Evolutionary conservation across 345 rosid species (phyloP), one percentile per base, ranked within the genome.

Genomic region (Linum lewisii): DNA sequence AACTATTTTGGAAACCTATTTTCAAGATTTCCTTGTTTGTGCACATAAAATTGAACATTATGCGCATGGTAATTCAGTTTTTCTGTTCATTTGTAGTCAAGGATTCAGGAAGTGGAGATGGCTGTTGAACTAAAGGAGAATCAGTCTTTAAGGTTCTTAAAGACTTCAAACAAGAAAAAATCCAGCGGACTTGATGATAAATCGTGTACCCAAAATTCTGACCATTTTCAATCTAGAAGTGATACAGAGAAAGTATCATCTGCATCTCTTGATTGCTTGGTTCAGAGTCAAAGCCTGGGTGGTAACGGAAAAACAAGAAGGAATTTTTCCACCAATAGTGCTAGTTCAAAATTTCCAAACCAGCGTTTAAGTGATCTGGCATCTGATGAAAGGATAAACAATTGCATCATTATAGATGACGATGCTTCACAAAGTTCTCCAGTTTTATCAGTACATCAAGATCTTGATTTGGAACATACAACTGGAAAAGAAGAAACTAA

Each of bases 41-140:
- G 24, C 50, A 51, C 9, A 52, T 20, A n/a, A 18, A 18, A 16
- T 16, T 52, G 56, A 20, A 52, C 11, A 11, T 52, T 18, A 18
- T 52, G 56, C 4, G 20, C 3, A 52, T 52, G 24, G 7, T 18
- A 18, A 18, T 52, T 23, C 20, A 7, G 7, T 20, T 52, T 60
- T 37, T 63, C 11, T 67, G 66, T 49, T 36, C 56, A 57, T 64
- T 56, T 38, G 54, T 76, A 89, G 92, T 69, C 67, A 49, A 81
- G 79, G 76, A 66, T 87, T 69, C 82, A 85, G 64, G 97, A 89
- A 66, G 69, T 82, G 66, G 88, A 93, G 76, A 76, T 64, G 34
- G 56, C 66, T 23, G 72, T 60, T 60, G 97, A 89, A 78, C 70
- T 66, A 62, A 83, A 80, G 72, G 92, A 78, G 22, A 85, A 87